These are phyloP conservation scores for Tetracladium setigerum DNA, from an alignment of 495 filamentous ascomycete genomes.

Conservation along the genomic window DNA sequence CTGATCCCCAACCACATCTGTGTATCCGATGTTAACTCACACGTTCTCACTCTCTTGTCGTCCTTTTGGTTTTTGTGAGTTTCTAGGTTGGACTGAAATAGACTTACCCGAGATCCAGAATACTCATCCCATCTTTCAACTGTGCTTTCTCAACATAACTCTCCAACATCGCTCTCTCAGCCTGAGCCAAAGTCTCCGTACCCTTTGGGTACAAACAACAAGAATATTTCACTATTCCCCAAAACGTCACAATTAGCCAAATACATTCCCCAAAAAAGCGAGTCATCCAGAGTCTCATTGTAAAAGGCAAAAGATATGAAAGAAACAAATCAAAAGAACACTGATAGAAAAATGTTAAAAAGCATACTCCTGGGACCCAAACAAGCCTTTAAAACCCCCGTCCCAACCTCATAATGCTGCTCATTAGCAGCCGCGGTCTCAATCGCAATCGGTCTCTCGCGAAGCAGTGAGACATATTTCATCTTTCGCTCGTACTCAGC, in stretches of 20 bases:
- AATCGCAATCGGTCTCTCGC: slow-evolving; percentile 51
- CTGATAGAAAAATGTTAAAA: too few relatives aligned
- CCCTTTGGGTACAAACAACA: slow-evolving; percentile 50
- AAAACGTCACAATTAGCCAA: too few relatives aligned
- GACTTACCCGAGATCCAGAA: slow-evolving; percentile 55
- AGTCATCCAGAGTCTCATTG: too few relatives aligned
- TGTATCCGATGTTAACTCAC: slow-evolving; percentile 9
- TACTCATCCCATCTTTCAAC: slow-evolving; percentile 47
- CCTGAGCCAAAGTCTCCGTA: slow-evolving; percentile 47
- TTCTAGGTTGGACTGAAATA: neutral
- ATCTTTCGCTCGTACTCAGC: slow-evolving; percentile 45
- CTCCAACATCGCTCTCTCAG: slow-evolving; percentile 58
- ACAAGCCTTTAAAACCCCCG: slow-evolving; percentile 44
- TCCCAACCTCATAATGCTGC: slow-evolving; percentile 63
- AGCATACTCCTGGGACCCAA: slow-evolving; percentile 49
- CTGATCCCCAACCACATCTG: slow-evolving; percentile 61
- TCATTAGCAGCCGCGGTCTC: slow-evolving; percentile 52
- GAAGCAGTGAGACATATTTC: slow-evolving; percentile 44
- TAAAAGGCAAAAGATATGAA: too few relatives aligned
- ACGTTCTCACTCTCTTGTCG: neutral
- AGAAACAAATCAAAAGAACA: too few relatives aligned
- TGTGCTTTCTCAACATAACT: slow-evolving; percentile 47
- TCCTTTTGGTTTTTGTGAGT: neutral
- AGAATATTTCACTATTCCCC: slow-evolving; percentile 42
- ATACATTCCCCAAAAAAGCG: too few relatives aligned